Percentiles rank a stretch among this genome's conserved stretches.
Evolutionary conservation across 1,139 yeast species (phyloP).

Genomic region (Protomyces macrosporus): DNA sequence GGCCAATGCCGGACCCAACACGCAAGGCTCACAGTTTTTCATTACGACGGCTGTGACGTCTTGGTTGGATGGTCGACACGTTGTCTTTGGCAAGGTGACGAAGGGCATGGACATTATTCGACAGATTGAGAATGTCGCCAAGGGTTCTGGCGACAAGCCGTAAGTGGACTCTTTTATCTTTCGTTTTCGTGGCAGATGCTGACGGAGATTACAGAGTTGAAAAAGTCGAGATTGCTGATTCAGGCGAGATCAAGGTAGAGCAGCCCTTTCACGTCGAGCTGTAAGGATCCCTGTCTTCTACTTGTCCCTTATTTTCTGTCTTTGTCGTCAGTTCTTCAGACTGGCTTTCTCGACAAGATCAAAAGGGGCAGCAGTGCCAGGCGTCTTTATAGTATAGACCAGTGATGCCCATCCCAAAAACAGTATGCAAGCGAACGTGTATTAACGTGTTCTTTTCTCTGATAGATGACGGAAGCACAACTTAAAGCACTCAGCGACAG

Average conservation of each 20-base stretch:
- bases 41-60: conserved; percentile 69
- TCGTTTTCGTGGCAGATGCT: background rate
- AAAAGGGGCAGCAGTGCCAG: too few relatives aligned
- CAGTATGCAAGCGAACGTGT: background rate
- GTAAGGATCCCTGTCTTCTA: background rate
- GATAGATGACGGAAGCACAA: background rate
- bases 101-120: conserved; percentile 79
- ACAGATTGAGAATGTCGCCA: conserved; percentile 51
- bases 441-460: background rate
- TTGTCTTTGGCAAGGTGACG: conserved; percentile 86
- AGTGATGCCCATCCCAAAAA: background rate
- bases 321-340: too few relatives aligned
- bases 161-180: background rate
- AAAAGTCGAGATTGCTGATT: conserved; percentile 66
- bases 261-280: conserved; percentile 23
- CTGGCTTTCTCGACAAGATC: too few relatives aligned
- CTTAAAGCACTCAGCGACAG: background rate
- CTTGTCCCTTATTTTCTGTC: too few relatives aligned
- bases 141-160: conserved; percentile 52
- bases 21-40: conserved; percentile 94
- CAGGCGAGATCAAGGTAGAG: conserved; percentile 60
- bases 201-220: conserved; percentile 35
- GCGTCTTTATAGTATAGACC: background rate
- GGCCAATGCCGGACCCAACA: conserved; percentile 91
- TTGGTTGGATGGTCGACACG: conserved; percentile 86